These are phyloP conservation scores for Agaricus blazei DNA, from an alignment of 768 basidiomycete species.

Conservation along the genomic window DNA sequence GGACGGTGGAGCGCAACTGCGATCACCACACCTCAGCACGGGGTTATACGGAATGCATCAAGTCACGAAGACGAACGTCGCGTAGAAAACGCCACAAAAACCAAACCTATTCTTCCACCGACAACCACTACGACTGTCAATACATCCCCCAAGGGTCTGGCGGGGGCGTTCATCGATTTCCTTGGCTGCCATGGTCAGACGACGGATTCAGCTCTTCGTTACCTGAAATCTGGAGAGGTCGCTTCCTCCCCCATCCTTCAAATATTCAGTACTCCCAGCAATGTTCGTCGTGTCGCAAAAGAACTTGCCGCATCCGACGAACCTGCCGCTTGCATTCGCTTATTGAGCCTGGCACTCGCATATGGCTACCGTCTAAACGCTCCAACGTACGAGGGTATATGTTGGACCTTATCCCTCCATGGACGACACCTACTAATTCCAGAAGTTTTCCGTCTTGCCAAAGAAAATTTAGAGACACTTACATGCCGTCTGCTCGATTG, in stretches of 20 bases:
- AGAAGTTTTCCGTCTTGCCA: constrained; percentile 38
- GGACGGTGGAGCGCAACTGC: constrained; percentile 3
- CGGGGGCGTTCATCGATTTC: not conserved
- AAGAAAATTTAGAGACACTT: constrained; percentile 40
- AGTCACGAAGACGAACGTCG: not conserved
- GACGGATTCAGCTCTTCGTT: constrained; percentile 2
- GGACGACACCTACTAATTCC: constrained; percentile 49
- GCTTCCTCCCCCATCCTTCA: not conserved
- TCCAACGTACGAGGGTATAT: constrained; percentile 3
- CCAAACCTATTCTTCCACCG: not conserved
- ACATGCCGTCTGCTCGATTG: constrained; percentile 65
- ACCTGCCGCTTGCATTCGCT: constrained; percentile 2
- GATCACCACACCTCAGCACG: constrained; percentile 1
- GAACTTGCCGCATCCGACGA: constrained; percentile 32
- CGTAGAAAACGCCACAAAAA: not conserved
- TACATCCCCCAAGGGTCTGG: not conserved
- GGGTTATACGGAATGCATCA: not conserved
- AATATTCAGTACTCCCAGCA: constrained; percentile 53
- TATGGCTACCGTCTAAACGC: not conserved
- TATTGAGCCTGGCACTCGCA: constrained; percentile 4
- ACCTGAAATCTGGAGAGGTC: not conserved
- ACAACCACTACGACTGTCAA: not conserved
- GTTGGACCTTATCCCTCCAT: constrained; percentile 31
- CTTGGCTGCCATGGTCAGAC: constrained; percentile 4
- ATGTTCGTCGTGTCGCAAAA: constrained; percentile 90